Evolutionary conservation across 202 grass and related monocot species (phyloP), one percentile per base, ranked within the genome.

Genomic region (Thinopyrum obtusiflorum): DNA sequence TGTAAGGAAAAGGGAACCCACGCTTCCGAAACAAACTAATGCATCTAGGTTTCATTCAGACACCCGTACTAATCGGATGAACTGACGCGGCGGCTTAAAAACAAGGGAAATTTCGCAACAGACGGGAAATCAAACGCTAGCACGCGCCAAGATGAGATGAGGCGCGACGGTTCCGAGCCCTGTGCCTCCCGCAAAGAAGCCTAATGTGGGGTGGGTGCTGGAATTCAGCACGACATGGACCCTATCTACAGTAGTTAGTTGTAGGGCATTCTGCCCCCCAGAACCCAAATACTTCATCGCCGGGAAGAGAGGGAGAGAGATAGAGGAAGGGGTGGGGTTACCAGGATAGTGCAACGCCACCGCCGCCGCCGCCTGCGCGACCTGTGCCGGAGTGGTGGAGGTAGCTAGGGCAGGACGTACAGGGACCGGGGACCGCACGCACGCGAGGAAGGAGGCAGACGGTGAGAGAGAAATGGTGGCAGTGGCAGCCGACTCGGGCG

Each of bases 341-440:
- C 75, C 75, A 32, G 6, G 53, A 35, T 60, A 32, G 23, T 47
- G 9, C 70, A 25, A 42, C 70, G 73, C 2, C 72, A 55, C 49
- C 49, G 49, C 49, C 49, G 73, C 53, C 31, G 51, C 53, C 26
- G 44, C 1, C 51, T 25, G 24, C 23, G 73, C 74, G 18, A 11
- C 18, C 74, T 57, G 6, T 35, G 74, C 75, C 51, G 53, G 75
- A 61, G 75, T 9, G 20, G 75, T 77, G 20, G 69, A 42, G 69
- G 23, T 21, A 5, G 74, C 29, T 77, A 61, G 75, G 75, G 75
- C 51, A 77, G 75, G 75, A 36, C 18, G 74, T 18, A 49, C 42
- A 49, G 42, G 49, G 68, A 46, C 68, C 68, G 68, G 49, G 49
- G 68, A 46, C 68, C 37, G 68, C 21, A 44, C 37, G 68, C 39